Evolutionary conservation across 2,329 filamentous ascomycete genomes (phyloP).

Genomic region (Aspergillus aculeatus): DNA sequence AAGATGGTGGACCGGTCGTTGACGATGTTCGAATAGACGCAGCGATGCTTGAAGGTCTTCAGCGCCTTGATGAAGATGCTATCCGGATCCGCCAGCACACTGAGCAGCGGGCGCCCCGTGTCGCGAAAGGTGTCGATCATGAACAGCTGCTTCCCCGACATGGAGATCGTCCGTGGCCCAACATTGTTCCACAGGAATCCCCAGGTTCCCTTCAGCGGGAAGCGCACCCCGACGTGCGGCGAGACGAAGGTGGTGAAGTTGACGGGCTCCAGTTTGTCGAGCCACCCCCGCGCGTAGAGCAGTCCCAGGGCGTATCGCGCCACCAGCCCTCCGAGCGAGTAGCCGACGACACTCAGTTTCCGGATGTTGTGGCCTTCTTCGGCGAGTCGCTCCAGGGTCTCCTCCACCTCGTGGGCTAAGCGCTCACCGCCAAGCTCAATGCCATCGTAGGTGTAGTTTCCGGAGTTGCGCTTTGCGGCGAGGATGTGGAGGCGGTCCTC

Average conservation of each 20-base stretch:
- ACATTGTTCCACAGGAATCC: slow-evolving; percentile 78
- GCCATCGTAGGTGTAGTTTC: slow-evolving; percentile 63
- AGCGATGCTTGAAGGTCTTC: slow-evolving; percentile 70
- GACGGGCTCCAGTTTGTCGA: slow-evolving; percentile 78
- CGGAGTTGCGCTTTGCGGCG: slow-evolving; percentile 55
- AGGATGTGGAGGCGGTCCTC: slow-evolving; percentile 57
- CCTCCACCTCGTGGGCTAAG: slow-evolving; percentile 62
- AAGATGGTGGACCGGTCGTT: slow-evolving; percentile 81
- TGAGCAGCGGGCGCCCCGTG: slow-evolving; percentile 75
- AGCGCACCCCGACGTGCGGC: slow-evolving; percentile 75
- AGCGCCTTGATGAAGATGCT: slow-evolving; percentile 84
- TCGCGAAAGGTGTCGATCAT: slow-evolving; percentile 81
- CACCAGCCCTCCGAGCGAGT: slow-evolving; percentile 84
- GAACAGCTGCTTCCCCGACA: slow-evolving; percentile 84
- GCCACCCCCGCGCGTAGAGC: slow-evolving; percentile 74
- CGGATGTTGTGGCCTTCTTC: slow-evolving; percentile 67
- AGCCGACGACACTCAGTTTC: slow-evolving; percentile 84
- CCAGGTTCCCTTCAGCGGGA: slow-evolving; percentile 64
- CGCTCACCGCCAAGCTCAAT: slow-evolving; percentile 69
- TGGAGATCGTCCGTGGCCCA: slow-evolving; percentile 75
- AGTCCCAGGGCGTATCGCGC: slow-evolving; percentile 83
- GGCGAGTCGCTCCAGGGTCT: slow-evolving; percentile 54
- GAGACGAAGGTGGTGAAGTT: slow-evolving; percentile 94
- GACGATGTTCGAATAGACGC: slow-evolving; percentile 79
- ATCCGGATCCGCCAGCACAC: slow-evolving; percentile 75